A percentile compares a stretch with the other conserved stretches of the same genome.
Conservation (phyloP, 192 early-diverging fungal genomes). For the Pecoramyces ruminantium region DNA sequence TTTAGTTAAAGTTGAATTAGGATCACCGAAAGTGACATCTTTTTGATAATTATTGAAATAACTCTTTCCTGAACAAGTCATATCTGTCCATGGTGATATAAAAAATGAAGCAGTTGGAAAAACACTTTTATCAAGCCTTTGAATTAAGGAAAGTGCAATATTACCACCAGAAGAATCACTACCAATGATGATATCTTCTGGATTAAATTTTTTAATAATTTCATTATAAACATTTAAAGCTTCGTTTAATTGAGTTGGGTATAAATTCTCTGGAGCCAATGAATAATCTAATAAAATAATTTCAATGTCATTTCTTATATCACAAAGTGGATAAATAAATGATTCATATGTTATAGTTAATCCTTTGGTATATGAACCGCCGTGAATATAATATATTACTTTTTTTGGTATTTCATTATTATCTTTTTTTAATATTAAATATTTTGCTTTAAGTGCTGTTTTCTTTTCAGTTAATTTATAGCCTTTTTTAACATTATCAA, state of each 20-base stretch:
- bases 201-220: constrained; percentile 1
- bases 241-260: neutral
- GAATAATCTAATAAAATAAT: neutral
- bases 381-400: neutral
- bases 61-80: neutral
- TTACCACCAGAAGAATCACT: constrained; percentile 31
- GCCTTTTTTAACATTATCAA: neutral
- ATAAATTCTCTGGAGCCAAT: neutral
- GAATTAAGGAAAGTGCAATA: constrained; percentile 22
- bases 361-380: neutral
- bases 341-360: neutral
- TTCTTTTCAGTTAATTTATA: neutral
- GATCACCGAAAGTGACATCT: neutral
- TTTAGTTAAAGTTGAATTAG: neutral
- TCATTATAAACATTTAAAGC: neutral
- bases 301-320: neutral
- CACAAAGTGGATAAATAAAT: neutral
- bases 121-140: neutral
- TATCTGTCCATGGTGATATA: neutral
- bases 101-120: neutral
- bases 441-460: neutral
- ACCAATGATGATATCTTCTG: constrained; percentile 21
- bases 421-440: neutral
- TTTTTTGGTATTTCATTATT: neutral
- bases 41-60: neutral